phyloP scores from a whole-genome alignment of 352 stramenopile genomes.

The Thraustochytrium striatum region DNA sequence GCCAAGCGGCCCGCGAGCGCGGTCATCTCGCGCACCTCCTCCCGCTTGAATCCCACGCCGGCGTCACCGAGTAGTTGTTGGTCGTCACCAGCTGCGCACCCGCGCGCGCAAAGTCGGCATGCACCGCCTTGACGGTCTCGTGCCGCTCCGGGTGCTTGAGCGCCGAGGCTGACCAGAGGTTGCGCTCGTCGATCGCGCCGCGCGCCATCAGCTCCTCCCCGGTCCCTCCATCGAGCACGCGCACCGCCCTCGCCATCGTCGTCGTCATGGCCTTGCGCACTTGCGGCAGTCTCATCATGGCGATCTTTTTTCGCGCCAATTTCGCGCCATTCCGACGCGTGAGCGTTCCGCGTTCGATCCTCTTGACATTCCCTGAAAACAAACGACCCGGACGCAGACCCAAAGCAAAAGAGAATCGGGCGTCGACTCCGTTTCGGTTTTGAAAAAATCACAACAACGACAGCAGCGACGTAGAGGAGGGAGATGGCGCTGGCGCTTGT shows the following conservation, averaged over 20 bases:
- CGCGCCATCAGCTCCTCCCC: conserved; percentile 79
- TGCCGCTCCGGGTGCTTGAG: conserved; percentile 69
- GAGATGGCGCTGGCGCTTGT: too few species aligned
- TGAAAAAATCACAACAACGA: too few species aligned
- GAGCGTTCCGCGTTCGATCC: not conserved
- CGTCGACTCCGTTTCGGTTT: not conserved
- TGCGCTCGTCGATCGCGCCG: conserved; percentile 74
- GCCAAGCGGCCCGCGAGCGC: conserved; percentile 64
- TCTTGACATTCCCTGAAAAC: not conserved
- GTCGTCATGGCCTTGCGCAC: not conserved
- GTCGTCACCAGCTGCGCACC: conserved; percentile 74
- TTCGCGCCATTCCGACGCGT: not conserved
- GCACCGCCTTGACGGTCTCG: conserved; percentile 66
- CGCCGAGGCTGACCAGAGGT: conserved; percentile 78
- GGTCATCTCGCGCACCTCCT: conserved; percentile 64
- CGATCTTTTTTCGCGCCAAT: not conserved
- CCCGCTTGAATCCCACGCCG: conserved; percentile 72
- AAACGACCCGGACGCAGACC: not conserved
- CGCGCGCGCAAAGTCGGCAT: conserved; percentile 71
- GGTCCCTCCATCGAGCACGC: conserved; percentile 76
- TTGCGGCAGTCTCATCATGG: not conserved
- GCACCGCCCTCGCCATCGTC: conserved; percentile 7
- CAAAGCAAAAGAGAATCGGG: not conserved
- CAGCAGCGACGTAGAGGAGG: too few species aligned
- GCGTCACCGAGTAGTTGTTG: conserved; percentile 83